These are phyloP conservation scores for Aspergillus sp. DNA, from an alignment of 2,329 filamentous ascomycete genomes.

Conservation along the genomic window DNA sequence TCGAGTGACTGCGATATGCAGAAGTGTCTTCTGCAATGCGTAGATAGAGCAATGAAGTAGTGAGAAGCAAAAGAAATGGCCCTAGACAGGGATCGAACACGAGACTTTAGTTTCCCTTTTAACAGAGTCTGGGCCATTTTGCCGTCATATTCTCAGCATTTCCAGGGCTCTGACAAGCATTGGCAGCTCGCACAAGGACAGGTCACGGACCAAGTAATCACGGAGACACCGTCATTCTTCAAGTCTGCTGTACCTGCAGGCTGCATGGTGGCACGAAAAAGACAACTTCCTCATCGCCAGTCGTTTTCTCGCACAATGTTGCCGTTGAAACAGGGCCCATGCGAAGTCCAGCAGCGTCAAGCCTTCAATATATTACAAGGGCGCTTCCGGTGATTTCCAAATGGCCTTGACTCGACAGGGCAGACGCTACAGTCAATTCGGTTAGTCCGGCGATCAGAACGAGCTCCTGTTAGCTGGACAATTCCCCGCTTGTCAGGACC, in stretches of 20 bases:
- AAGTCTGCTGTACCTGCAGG: not conserved
- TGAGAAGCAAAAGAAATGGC: conserved; percentile 14
- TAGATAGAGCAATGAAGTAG: not conserved
- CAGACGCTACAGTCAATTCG: not conserved
- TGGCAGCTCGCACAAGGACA: not conserved
- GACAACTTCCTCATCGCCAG: conserved; percentile 1
- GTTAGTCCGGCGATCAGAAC: not conserved
- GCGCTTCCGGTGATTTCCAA: conserved; percentile 3
- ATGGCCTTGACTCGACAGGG: not conserved
- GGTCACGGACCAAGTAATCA: not conserved
- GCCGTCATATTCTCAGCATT: too few relatives aligned
- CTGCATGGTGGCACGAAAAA: not conserved
- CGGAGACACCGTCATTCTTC: not conserved
- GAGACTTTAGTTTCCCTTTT: not conserved
- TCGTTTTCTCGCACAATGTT: not conserved
- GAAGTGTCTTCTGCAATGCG: too few relatives aligned
- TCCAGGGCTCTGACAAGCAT: not conserved
- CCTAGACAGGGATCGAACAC: conserved; percentile 20
- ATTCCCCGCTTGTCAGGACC: not conserved
- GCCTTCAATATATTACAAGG: conserved; percentile 8
- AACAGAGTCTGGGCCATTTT: too few relatives aligned
- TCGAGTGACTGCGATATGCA: too few relatives aligned
- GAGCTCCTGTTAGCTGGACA: not conserved
- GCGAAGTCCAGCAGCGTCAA: not conserved
- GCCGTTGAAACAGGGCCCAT: conserved; percentile 5